These are phyloP conservation scores for Chimonanthus salicifolius DNA, from an alignment of 164 flowering plant genomes.

Conservation along the genomic window DNA sequence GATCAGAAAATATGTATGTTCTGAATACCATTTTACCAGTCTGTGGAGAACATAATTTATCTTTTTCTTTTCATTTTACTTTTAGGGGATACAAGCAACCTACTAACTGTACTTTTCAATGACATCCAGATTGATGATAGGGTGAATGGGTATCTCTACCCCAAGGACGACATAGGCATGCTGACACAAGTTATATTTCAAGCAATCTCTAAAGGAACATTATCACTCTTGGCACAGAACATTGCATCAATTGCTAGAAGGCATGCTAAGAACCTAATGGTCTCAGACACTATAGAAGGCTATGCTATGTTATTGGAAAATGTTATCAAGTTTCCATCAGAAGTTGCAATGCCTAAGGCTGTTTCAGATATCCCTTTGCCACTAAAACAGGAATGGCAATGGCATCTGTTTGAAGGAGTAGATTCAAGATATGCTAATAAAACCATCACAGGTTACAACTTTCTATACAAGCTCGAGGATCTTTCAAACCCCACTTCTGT, in stretches of 20 bases:
- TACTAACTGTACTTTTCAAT: conserved; percentile 33
- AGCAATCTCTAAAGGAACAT: conserved; percentile 52
- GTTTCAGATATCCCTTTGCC: conserved; percentile 41
- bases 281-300: conserved; percentile 61
- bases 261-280: conserved; percentile 71
- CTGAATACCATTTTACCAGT: neutral
- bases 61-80: neutral
- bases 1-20: conserved; percentile 74
- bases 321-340: conserved; percentile 72
- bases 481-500: conserved; percentile 29
- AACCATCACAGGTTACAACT: conserved; percentile 27
- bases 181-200: conserved; percentile 46
- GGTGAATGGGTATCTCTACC: conserved; percentile 86
- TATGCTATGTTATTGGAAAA: conserved; percentile 66
- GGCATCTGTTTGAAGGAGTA: conserved; percentile 59
- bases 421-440: conserved; percentile 26
- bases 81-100: neutral
- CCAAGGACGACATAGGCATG: conserved; percentile 53
- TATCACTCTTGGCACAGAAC: conserved; percentile 55
- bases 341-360: conserved; percentile 57
- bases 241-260: conserved; percentile 59
- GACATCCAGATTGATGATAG: conserved; percentile 70
- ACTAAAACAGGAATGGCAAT: conserved; percentile 66
- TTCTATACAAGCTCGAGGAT: conserved; percentile 52
- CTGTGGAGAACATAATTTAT: neutral